Base-by-base conservation (phyloP, 306 rosid genomes). In the Acmispon strigosus region DNA sequence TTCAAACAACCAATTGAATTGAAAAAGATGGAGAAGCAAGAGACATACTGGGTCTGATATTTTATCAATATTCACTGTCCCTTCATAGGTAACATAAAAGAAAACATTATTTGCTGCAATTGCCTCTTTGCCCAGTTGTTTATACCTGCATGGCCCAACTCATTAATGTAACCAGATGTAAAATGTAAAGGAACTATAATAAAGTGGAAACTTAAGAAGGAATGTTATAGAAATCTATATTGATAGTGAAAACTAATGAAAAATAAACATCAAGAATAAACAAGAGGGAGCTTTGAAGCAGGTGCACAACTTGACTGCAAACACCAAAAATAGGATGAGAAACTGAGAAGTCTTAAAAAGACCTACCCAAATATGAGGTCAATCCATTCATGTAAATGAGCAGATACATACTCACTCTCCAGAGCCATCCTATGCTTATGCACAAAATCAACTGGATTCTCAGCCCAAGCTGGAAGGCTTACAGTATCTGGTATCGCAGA, bases 381-480 rank as follows among this genome's bases (percentile, higher is more conserved):
- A 75, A 94, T 87, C 99, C 99, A 94, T 79, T 94, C 99, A 82
- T 94, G 97, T 84, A 94, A 82, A 81, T 91, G 92, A 52, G 88
- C 87, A 82, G 99, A 94, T 66, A 80, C 97, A 44, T 87, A 87
- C 72, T 94, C 97, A 8, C 97, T 94, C 86, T 94, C 99, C 45
- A 94, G 96, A 84, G 99, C 99, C 92, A 82, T 86, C 76, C 81
- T 86, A 82, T 94, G 99, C 87, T 94, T 94, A 81, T 87, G 92
- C 76, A 94, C 89, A 81, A 94, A 94, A 87, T 94, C 99, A 82
- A 79, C 77, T 65, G 95, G 89, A 64, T 76, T 94, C 78, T 89
- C 90, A 68, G 99, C 99, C 99, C 99, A 94, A 32, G 95, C 78
- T 82, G 99, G 99, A 76, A 91, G 91, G 74, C 57, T 84, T 53